Evolutionary conservation across 345 rosid species (phyloP).

Genomic region (Trapa bicornis): DNA sequence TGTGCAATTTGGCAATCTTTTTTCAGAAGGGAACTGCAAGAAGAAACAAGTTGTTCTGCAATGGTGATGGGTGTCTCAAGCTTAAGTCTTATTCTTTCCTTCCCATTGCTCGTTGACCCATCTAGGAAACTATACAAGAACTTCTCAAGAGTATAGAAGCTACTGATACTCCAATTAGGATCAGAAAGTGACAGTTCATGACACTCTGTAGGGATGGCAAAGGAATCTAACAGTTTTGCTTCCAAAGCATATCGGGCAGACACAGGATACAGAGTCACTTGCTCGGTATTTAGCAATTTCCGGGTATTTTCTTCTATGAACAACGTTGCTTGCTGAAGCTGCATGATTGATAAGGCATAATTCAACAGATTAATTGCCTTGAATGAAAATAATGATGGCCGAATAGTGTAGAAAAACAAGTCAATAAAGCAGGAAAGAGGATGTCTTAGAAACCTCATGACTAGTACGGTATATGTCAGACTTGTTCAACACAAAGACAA

Average conservation of each 20-base stretch:
- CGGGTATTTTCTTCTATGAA: constrained; percentile 61
- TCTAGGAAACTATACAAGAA: constrained; percentile 75
- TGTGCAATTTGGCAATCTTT: constrained; percentile 42
- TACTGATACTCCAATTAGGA: constrained; percentile 37
- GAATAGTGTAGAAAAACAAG: neutral
- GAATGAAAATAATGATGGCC: neutral
- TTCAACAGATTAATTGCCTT: neutral
- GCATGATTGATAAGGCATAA: constrained; percentile 10
- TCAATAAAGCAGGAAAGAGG: neutral
- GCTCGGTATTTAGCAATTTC: constrained; percentile 65
- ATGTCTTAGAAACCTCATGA: constrained; percentile 44
- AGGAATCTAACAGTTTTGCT: constrained; percentile 50
- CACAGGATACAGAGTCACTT: constrained; percentile 63
- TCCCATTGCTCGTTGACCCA: constrained; percentile 59
- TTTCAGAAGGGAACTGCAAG: constrained; percentile 47
- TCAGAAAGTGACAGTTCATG: constrained; percentile 23
- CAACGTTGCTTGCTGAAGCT: constrained; percentile 84
- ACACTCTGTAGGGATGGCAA: constrained; percentile 30
- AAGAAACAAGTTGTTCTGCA: constrained; percentile 66
- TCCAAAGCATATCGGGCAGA: constrained; percentile 82
- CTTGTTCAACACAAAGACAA: constrained; percentile 80
- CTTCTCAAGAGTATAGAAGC: constrained; percentile 54
- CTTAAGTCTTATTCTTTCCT: constrained; percentile 86
- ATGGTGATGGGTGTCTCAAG: constrained; percentile 80
- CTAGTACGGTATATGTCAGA: constrained; percentile 75